phyloP scores from a whole-genome alignment of 495 filamentous ascomycete genomes.

The Copromyces sp. region DNA sequence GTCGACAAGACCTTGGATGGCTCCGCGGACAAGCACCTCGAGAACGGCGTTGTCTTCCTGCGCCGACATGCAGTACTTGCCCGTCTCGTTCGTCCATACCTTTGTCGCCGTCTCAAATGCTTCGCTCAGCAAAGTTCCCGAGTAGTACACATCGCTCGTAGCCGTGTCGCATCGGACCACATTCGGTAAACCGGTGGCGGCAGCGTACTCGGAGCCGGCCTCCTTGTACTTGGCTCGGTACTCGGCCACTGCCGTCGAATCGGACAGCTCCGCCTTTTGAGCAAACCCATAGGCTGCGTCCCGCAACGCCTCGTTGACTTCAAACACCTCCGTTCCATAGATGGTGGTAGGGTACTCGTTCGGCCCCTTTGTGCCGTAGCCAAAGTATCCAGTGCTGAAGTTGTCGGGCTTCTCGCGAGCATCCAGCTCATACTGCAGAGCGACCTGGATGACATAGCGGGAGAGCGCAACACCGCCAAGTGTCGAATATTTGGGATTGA shows the following conservation, averaged over 20 bases:
- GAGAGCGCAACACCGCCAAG: conserved; percentile 54
- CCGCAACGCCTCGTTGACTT: conserved; percentile 54
- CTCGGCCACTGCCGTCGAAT: conserved; percentile 38
- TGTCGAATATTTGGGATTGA: conserved; percentile 57
- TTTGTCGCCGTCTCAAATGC: conserved; percentile 56
- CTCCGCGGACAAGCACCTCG: conserved; percentile 54
- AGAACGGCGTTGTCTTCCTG: conserved; percentile 71
- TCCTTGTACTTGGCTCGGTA: conserved; percentile 51
- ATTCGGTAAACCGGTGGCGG: conserved; percentile 41
- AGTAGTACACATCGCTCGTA: conserved; percentile 65
- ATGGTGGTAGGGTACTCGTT: conserved; percentile 50
- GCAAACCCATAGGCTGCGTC: conserved; percentile 48
- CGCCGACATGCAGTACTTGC: conserved; percentile 57
- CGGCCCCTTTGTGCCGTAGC: conserved; percentile 45
- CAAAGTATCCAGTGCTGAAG: conserved; percentile 57
- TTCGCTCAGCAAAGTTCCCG: conserved; percentile 48
- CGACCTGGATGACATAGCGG: conserved; percentile 60
- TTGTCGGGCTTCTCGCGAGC: conserved; percentile 56
- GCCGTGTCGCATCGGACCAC: conserved; percentile 59
- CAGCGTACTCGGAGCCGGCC: conserved; percentile 34
- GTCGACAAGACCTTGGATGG: conserved; percentile 46
- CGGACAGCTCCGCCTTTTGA: conserved; percentile 42
- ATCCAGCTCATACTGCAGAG: conserved; percentile 66
- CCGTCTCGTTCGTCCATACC: conserved; percentile 57
- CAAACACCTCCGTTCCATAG: conserved; percentile 73